These are phyloP conservation scores for Caloboletus firmus DNA, from an alignment of 1,284 basidiomycete genomes.

Conservation along the genomic window DNA sequence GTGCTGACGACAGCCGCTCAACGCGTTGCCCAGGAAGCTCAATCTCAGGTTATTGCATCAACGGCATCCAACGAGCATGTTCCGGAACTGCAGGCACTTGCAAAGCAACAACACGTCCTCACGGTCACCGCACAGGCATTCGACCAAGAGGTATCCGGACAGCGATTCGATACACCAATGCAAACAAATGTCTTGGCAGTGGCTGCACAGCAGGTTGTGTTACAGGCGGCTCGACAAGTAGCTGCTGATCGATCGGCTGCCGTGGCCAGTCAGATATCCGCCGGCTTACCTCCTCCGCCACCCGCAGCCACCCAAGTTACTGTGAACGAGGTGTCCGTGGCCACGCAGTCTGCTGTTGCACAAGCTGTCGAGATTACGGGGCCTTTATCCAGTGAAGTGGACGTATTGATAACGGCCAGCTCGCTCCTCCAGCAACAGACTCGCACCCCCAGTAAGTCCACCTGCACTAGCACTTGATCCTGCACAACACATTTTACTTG, in stretches of 20 bases:
- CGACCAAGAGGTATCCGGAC: slow-evolving; percentile 61
- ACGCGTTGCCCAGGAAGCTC: slow-evolving; percentile 70
- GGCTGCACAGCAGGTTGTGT: slow-evolving; percentile 75
- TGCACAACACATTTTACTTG: slow-evolving; percentile 26
- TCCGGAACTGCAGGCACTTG: slow-evolving; percentile 61
- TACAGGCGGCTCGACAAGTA: slow-evolving; percentile 73
- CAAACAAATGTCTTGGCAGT: slow-evolving; percentile 56
- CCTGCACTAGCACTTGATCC: slow-evolving; percentile 29
- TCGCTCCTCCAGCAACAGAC: slow-evolving; percentile 37
- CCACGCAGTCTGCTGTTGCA: slow-evolving; percentile 58
- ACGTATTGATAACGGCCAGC: slow-evolving; percentile 36
- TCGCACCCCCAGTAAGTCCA: slow-evolving; percentile 32
- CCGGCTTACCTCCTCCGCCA: slow-evolving; percentile 40
- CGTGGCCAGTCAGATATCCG: slow-evolving; percentile 40
- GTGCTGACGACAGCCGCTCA: slow-evolving; percentile 73
- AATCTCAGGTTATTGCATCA: slow-evolving; percentile 61
- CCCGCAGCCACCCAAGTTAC: slow-evolving; percentile 60
- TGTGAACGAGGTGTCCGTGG: slow-evolving; percentile 73
- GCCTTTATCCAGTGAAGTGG: slow-evolving; percentile 38
- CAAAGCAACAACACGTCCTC: slow-evolving; percentile 76
- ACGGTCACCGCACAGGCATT: slow-evolving; percentile 75
- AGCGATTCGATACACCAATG: slow-evolving; percentile 45
- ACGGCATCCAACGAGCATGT: slow-evolving; percentile 44
- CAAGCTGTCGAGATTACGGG: slow-evolving; percentile 44
- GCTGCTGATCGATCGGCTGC: slow-evolving; percentile 52